These are phyloP conservation scores for Exophiala aquamarina DNA, from an alignment of 2,329 filamentous ascomycete species.

Conservation along the genomic window DNA sequence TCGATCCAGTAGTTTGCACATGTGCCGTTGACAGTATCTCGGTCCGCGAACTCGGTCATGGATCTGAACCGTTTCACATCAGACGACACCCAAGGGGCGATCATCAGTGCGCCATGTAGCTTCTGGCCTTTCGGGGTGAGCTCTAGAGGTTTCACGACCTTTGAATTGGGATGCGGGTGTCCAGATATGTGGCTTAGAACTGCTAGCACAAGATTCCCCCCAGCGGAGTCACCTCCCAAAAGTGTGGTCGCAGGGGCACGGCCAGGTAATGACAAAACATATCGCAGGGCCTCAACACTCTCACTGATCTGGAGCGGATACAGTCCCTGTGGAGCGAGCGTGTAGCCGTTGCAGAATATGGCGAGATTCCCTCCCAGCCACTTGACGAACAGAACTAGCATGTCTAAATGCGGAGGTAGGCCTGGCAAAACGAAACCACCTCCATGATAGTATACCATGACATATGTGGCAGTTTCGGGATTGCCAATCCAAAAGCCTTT, in stretches of 20 bases:
- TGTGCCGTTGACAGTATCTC: conserved; percentile 10
- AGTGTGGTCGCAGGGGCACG: conserved; percentile 35
- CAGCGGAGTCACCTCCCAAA: conserved; percentile 44
- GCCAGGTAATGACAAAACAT: conserved; percentile 34
- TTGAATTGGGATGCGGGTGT: conserved; percentile 57
- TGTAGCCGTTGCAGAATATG: conserved; percentile 56
- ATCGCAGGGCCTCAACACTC: conserved; percentile 39
- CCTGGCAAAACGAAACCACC: conserved; percentile 22
- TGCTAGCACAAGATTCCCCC: conserved; percentile 38
- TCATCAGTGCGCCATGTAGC: conserved; percentile 48
- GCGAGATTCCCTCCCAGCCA: conserved; percentile 46
- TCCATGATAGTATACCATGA: conserved; percentile 21
- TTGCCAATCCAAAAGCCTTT: conserved; percentile 23
- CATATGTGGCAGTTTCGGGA: conserved; percentile 13
- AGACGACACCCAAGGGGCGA: conserved; percentile 60
- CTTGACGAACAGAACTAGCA: conserved; percentile 14
- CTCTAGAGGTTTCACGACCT: conserved; percentile 32
- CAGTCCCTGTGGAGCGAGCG: conserved; percentile 47
- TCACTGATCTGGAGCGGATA: conserved; percentile 47
- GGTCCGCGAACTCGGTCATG: conserved; percentile 5
- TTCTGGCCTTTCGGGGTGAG: neutral
- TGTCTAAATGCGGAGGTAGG: conserved; percentile 8
- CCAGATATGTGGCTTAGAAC: conserved; percentile 28
- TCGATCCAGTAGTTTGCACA: conserved; percentile 14
- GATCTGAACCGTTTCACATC: conserved; percentile 31